Evolutionary conservation across 306 rosid genomes (phyloP).

Genomic region (Vigna nakashimae): DNA sequence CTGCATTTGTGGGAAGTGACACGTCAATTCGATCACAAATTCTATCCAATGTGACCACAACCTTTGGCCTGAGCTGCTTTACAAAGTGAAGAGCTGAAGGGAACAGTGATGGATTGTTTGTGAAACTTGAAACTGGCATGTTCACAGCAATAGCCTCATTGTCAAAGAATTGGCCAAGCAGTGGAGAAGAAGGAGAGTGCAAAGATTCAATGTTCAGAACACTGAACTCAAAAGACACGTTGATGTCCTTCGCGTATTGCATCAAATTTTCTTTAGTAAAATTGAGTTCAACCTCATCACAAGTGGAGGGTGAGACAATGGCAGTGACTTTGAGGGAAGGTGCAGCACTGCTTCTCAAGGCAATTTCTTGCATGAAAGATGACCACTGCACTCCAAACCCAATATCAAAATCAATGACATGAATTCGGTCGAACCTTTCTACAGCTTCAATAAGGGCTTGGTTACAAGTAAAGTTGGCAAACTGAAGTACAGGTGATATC

Average conservation of each 20-base stretch:
- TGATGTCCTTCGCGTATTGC: slow-evolving; percentile 71
- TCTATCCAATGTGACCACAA: slow-evolving; percentile 71
- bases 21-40: slow-evolving; percentile 69
- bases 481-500: slow-evolving; percentile 85
- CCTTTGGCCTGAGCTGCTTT: slow-evolving; percentile 75
- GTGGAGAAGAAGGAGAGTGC: slow-evolving; percentile 66
- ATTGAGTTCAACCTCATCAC: slow-evolving; percentile 72
- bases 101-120: slow-evolving; percentile 52
- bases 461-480: slow-evolving; percentile 87
- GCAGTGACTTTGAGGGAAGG: slow-evolving; percentile 80
- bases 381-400: slow-evolving; percentile 97
- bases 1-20: slow-evolving; percentile 61
- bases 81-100: slow-evolving; percentile 69
- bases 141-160: slow-evolving; percentile 76
- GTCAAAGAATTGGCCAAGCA: slow-evolving; percentile 53
- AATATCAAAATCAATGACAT: slow-evolving; percentile 84
- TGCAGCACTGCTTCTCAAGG: slow-evolving; percentile 61
- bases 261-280: slow-evolving; percentile 73
- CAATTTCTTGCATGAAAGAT: slow-evolving; percentile 90
- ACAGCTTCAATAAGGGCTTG: slow-evolving; percentile 87
- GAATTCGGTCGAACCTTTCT: slow-evolving; percentile 69
- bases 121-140: slow-evolving; percentile 68
- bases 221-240: slow-evolving; percentile 69
- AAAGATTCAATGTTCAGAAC: slow-evolving; percentile 64
- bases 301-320: slow-evolving; percentile 64